Evolutionary conservation across 2,329 filamentous ascomycete species (phyloP).

Genomic region (Cercospora sp.): DNA sequence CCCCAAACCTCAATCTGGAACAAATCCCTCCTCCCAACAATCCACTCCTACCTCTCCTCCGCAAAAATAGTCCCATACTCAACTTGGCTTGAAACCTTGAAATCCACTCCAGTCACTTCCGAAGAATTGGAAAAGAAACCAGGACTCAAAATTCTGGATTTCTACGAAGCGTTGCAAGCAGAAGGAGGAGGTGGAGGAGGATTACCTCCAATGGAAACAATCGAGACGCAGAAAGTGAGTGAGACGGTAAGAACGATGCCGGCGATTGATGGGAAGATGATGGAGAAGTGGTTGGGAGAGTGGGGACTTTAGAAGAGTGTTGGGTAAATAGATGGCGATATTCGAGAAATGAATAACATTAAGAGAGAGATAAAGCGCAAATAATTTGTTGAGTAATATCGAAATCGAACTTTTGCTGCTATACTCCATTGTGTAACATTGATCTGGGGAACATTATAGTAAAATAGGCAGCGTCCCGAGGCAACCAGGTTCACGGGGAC

Average conservation of each 20-base stretch:
- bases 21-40: neutral
- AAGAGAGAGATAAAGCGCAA: too few relatives aligned
- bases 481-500: neutral
- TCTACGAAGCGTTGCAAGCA: constrained; percentile 30
- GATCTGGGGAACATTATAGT: too few relatives aligned
- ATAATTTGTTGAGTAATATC: too few relatives aligned
- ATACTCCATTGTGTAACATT: too few relatives aligned
- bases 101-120: constrained; percentile 20
- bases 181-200: constrained; percentile 21
- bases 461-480: too few relatives aligned
- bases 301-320: constrained; percentile 23
- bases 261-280: constrained; percentile 25
- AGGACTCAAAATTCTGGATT: constrained; percentile 35
- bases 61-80: constrained; percentile 26
- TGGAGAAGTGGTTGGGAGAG: constrained; percentile 31
- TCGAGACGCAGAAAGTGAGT: constrained; percentile 33
- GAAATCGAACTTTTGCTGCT: too few relatives aligned
- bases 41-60: neutral
- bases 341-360: too few relatives aligned
- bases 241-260: constrained; percentile 34
- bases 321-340: too few relatives aligned
- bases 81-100: constrained; percentile 30
- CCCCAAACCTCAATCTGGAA: constrained; percentile 31
- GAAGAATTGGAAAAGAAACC: constrained; percentile 31
- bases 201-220: constrained; percentile 27